phyloP scores from a whole-genome alignment of 371 early-diverging fungal genomes.

The Mucor piriformis region DNA sequence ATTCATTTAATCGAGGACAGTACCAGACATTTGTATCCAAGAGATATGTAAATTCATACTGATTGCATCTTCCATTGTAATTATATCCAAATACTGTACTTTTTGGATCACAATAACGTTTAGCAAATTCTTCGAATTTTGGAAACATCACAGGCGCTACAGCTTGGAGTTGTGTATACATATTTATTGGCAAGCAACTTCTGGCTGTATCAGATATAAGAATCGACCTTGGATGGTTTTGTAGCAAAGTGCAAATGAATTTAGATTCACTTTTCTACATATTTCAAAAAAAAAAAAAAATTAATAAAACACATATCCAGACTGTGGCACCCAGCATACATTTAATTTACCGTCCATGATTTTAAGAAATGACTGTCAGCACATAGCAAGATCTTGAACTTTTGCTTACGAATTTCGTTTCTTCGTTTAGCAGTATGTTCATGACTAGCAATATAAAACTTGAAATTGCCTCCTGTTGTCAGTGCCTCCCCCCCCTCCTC shows the following conservation, averaged over 20 bases:
- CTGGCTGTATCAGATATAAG: conserved; percentile 65
- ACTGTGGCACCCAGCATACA: background rate
- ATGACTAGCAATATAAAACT: conserved; percentile 51
- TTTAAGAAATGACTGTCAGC: conserved; percentile 67
- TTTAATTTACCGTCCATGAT: conserved; percentile 28
- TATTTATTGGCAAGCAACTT: conserved; percentile 62
- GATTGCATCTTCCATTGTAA: conserved; percentile 21
- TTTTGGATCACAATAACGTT: conserved; percentile 62
- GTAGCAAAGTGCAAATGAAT: conserved; percentile 35
- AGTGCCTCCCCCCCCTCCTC: background rate
- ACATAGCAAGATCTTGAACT: conserved; percentile 34
- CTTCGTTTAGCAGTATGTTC: conserved; percentile 33
- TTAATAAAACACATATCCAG: background rate
- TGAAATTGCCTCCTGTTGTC: background rate
- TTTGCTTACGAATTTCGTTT: conserved; percentile 36
- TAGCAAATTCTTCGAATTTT: conserved; percentile 44
- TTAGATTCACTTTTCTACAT: conserved; percentile 5
- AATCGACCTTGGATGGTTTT: conserved; percentile 43
- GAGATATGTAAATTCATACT: conserved; percentile 57
- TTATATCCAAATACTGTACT: conserved; percentile 29
- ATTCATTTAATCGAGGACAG: conserved; percentile 58
- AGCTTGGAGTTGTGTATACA: conserved; percentile 59
- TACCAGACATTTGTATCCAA: conserved; percentile 60
- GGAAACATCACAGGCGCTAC: conserved; percentile 46
- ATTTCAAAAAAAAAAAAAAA: background rate